Evolutionary conservation across 2,329 filamentous ascomycete species (phyloP).

Genomic region (Fusarium incarnatum): DNA sequence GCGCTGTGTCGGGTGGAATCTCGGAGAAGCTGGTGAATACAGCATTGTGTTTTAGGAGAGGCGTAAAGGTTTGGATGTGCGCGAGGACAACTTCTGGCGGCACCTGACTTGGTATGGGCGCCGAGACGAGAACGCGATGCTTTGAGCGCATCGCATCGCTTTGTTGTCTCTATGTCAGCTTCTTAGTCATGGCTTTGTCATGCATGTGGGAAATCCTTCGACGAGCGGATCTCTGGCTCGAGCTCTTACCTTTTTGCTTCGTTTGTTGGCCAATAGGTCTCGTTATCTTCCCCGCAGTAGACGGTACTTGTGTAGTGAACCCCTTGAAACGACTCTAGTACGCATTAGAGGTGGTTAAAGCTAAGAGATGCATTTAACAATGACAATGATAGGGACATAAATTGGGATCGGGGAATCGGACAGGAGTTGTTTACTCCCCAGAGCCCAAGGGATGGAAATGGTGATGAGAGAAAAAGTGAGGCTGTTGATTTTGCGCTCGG

Average conservation of each 20-base stretch:
- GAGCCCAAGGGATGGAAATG: not conserved
- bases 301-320: not conserved
- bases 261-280: not conserved
- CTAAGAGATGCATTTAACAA: not conserved
- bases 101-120: constrained; percentile 28
- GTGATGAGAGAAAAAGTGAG: not conserved
- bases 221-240: not conserved
- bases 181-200: constrained; percentile 26
- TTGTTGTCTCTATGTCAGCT: not conserved
- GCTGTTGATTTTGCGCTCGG: constrained; percentile 2
- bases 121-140: constrained; percentile 22
- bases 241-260: not conserved
- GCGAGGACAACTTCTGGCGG: constrained; percentile 33
- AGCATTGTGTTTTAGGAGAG: constrained; percentile 20
- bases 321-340: not conserved
- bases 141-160: constrained; percentile 28
- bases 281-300: not conserved
- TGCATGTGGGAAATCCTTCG: not conserved
- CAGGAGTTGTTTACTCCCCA: not conserved
- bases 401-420: not conserved
- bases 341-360: not conserved
- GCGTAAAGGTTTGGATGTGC: constrained; percentile 31
- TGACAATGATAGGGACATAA: not conserved
- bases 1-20: constrained; percentile 8
- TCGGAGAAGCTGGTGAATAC: constrained; percentile 21